A percentile compares a stretch with the other conserved stretches of the same genome.
These are phyloP conservation scores for Orbilia ellipsospora DNA, from an alignment of 2,329 filamentous ascomycete genomes.

Conservation along the genomic window DNA sequence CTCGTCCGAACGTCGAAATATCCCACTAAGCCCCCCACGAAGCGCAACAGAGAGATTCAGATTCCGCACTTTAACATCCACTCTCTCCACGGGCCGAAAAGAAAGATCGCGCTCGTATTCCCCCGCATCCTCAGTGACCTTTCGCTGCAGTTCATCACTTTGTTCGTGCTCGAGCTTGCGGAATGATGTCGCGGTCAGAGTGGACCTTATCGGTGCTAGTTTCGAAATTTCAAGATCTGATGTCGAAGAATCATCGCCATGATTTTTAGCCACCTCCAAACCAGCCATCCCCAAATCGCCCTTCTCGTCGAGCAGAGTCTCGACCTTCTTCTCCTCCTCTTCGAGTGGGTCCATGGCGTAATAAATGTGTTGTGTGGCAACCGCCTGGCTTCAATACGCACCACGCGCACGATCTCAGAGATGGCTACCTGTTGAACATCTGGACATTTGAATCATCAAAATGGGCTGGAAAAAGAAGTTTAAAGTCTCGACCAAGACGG, in stretches of 20 bases:
- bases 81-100: constrained; percentile 45
- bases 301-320: constrained; percentile 2
- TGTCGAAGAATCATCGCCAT: constrained; percentile 17
- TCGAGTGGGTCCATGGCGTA: constrained; percentile 8
- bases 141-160: constrained; percentile 17
- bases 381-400: too few species aligned
- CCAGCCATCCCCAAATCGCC: constrained; percentile 18
- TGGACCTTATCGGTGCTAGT: constrained; percentile 31
- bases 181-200: constrained; percentile 30
- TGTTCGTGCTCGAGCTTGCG: constrained; percentile 29
- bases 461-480: too few species aligned
- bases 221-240: constrained; percentile 31
- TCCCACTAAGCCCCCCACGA: constrained; percentile 60
- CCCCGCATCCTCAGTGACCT: constrained; percentile 20
- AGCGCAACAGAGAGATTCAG: constrained; percentile 48
- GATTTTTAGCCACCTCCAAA: neutral
- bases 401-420: too few species aligned
- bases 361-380: constrained; percentile 18
- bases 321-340: constrained; percentile 10
- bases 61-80: constrained; percentile 59
- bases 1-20: constrained; percentile 13
- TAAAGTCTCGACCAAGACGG: too few species aligned
- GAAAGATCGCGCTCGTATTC: constrained; percentile 39
- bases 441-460: too few species aligned
- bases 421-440: too few species aligned